Percentiles rank a stretch among this genome's conserved stretches.
Conservation (phyloP, 495 filamentous ascomycete species). For the Neurospora sp. region DNA sequence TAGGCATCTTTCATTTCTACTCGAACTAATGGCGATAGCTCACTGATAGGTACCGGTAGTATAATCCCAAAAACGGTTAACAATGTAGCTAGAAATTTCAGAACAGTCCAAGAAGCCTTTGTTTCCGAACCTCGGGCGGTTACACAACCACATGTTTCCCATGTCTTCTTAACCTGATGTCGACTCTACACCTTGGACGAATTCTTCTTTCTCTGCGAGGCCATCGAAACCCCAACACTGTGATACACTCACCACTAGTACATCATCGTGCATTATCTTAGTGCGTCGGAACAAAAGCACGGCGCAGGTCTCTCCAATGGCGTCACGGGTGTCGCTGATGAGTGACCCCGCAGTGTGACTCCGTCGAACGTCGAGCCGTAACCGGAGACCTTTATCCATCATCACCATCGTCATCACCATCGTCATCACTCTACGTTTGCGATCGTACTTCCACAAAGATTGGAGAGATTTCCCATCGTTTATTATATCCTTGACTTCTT, state of each 20-base stretch:
- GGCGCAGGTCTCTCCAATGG: neutral
- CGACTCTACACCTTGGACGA: neutral
- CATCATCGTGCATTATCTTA: neutral
- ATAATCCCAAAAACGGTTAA: neutral
- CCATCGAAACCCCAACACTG: neutral
- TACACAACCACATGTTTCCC: neutral
- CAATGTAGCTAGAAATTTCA: neutral
- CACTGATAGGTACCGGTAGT: neutral
- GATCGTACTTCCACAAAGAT: too few relatives aligned
- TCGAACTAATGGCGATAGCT: neutral
- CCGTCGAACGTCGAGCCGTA: neutral
- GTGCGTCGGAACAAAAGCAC: neutral
- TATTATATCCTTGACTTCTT: neutral
- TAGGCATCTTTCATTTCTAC: neutral
- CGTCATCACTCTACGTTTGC: too few relatives aligned
- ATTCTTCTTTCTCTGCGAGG: neutral
- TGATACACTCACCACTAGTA: neutral
- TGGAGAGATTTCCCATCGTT: neutral
- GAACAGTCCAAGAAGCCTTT: neutral
- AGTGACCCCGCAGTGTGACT: neutral
- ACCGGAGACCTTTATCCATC: neutral
- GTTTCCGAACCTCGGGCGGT: neutral
- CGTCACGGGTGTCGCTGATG: neutral
- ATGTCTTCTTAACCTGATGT: neutral
- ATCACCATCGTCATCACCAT: too few relatives aligned